Evolutionary conservation across 352 stramenopile genomes (phyloP), one percentile per base, ranked within the genome.

Genomic region (Phytophthora tubulina): DNA sequence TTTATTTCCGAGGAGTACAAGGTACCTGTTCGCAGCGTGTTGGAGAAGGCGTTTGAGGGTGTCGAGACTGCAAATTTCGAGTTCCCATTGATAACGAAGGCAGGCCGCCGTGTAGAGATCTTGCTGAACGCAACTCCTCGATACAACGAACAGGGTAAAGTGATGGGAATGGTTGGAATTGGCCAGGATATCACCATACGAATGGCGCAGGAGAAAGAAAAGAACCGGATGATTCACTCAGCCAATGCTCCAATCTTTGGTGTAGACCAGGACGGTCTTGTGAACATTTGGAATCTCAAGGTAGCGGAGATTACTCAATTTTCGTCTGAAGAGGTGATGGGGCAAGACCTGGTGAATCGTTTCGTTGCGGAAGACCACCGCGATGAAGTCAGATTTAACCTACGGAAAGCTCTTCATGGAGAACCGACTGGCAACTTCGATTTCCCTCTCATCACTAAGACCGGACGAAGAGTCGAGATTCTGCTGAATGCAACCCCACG

Each of bases 281-380:
- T 92, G 27, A 92, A 93, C 38, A 90, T 91, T 58, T 90, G 88
- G 88, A 94, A 95, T 57, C 67, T 92, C 15, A 93, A 91, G 56
- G 88, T 81, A 10, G 76, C 80, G 4, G 85, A 89, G n/a, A 88
- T 92, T 39, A 96, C 87, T 6, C 89, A 94, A 45, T 97, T 92
- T 53, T 80, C 75, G 3, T 85, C 78, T 32, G 68, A 92, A 35
- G 90, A 98, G 63, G 89, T 94, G 2, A 82, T 97, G 48, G 90
- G 80, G 80, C n/a, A 69, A 86, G 49, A 76, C 8, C 62, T 96
- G 4, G 82, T 97, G 6, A 72, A 92, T 15, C 72, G 78, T 13
- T 81, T 79, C 59, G 73, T 81, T 46, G 67, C 51, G 7, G 49
- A 74, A 38, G 70, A 81, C 11, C 62, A 74, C 17, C 63, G 69